Percentiles rank a stretch among this genome's conserved stretches.
Conservation (phyloP, 352 stramenopile species). For the Phytophthora fragariaefolia region DNA sequence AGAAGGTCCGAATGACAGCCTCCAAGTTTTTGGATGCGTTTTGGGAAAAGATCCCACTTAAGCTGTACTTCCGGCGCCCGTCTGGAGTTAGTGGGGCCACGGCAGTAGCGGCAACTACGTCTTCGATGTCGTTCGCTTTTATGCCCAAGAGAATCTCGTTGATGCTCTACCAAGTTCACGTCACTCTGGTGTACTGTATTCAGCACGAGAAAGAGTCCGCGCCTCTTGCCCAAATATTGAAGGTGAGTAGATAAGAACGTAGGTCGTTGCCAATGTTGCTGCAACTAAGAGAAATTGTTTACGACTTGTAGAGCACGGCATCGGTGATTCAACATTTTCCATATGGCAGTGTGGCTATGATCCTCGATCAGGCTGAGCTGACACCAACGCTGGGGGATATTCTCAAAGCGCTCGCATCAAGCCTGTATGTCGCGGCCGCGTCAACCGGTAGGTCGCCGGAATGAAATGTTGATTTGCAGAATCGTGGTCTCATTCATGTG, state of each 20-base stretch:
- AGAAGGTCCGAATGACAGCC: slow-evolving; percentile 72
- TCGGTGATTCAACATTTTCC: slow-evolving; percentile 83
- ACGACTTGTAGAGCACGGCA: slow-evolving; percentile 51
- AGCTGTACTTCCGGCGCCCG: slow-evolving; percentile 78
- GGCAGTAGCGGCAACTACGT: slow-evolving; percentile 21
- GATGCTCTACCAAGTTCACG: slow-evolving; percentile 87
- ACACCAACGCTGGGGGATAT: slow-evolving; percentile 67
- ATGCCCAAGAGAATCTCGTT: slow-evolving; percentile 84
- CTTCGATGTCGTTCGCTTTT: slow-evolving; percentile 82
- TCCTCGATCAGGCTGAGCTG: slow-evolving; percentile 61
- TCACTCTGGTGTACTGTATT: slow-evolving; percentile 84
- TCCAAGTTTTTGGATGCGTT: slow-evolving; percentile 86
- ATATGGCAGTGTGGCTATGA: slow-evolving; percentile 62
- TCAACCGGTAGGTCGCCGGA: slow-evolving; percentile 52
- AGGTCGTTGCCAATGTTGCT: neutral
- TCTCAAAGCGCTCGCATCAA: slow-evolving; percentile 69
- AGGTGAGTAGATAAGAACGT: slow-evolving; percentile 40
- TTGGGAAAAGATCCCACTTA: slow-evolving; percentile 84
- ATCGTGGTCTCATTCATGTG: neutral
- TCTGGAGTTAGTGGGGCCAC: slow-evolving; percentile 39
- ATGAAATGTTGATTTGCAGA: neutral
- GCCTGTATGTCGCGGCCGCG: slow-evolving; percentile 66
- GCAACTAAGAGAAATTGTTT: neutral
- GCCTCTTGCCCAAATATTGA: slow-evolving; percentile 72
- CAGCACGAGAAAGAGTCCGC: slow-evolving; percentile 75